phyloP scores from a whole-genome alignment of 345 rosid species.

The Syzygium aromaticum region DNA sequence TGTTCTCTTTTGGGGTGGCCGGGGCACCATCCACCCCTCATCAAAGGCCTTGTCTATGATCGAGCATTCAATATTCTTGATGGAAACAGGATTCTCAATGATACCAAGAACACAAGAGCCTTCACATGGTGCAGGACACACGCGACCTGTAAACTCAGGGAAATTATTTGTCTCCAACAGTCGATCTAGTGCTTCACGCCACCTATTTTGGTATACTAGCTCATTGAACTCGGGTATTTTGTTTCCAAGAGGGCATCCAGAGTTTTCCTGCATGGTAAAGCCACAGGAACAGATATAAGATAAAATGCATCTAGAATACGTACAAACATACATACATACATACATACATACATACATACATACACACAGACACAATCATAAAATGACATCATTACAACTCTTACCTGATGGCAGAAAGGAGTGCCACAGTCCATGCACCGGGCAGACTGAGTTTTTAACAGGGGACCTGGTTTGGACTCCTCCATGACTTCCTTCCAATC shows the following conservation, averaged over 20 bases:
- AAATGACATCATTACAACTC: not conserved
- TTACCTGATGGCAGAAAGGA: constrained; percentile 98
- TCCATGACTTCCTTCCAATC: constrained; percentile 97
- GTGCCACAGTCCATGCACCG: constrained; percentile 99
- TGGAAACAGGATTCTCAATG: constrained; percentile 97
- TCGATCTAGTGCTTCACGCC: constrained; percentile 96
- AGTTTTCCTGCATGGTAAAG: constrained; percentile 54
- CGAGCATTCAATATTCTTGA: constrained; percentile 83
- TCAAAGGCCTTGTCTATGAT: constrained; percentile 94
- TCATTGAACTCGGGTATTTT: constrained; percentile 99
- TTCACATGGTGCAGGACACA: constrained; percentile 99
- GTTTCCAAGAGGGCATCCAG: constrained; percentile 99
- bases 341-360: not conserved
- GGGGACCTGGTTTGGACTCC: constrained; percentile 73
- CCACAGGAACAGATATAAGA: not conserved
- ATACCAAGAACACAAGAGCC: constrained; percentile 99
- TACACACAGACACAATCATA: not conserved
- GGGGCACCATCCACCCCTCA: constrained; percentile 98
- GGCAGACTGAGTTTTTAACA: constrained; percentile 87
- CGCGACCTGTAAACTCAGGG: constrained; percentile 99
- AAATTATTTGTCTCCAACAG: constrained; percentile 97
- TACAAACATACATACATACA: not conserved
- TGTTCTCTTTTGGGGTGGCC: constrained; percentile 79
- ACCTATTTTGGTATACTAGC: constrained; percentile 94
- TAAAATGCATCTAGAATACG: not conserved